Percentiles rank a stretch among this genome's conserved stretches.
These are phyloP conservation scores for Beta macrorhiza DNA, from an alignment of 179 eudicot species.

Conservation along the genomic window DNA sequence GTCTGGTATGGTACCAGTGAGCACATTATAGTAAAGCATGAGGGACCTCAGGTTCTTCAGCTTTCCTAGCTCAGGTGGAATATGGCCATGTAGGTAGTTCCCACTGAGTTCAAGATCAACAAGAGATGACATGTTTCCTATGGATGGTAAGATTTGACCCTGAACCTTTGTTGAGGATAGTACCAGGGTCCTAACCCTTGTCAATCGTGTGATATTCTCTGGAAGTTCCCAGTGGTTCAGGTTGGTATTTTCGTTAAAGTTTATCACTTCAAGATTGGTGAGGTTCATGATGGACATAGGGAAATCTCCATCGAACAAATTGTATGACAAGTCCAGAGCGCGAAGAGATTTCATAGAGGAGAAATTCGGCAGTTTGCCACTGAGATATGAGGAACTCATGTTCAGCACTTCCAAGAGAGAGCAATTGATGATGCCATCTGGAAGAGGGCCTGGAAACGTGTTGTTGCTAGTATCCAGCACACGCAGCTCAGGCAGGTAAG, in stretches of 20 bases:
- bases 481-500: conserved; percentile 61
- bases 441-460: conserved; percentile 53
- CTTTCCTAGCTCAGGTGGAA: conserved; percentile 70
- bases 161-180: conserved; percentile 53
- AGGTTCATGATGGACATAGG: conserved; percentile 73
- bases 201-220: conserved; percentile 44
- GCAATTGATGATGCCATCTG: conserved; percentile 64
- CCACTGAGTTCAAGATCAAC: conserved; percentile 77
- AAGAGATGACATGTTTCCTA: conserved; percentile 73
- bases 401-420: conserved; percentile 61
- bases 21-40: conserved; percentile 77
- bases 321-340: conserved; percentile 61
- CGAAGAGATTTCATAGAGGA: conserved; percentile 48
- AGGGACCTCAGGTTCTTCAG: conserved; percentile 58
- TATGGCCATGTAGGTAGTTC: conserved; percentile 51
- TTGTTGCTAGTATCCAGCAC: conserved; percentile 56
- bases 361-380: conserved; percentile 70
- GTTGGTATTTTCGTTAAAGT: conserved; percentile 60
- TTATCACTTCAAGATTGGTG: conserved; percentile 56
- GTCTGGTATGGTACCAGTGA: conserved; percentile 66
- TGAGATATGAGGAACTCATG: conserved; percentile 46
- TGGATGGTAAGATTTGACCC: conserved; percentile 54
- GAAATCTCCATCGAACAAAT: conserved; percentile 59
- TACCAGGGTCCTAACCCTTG: conserved; percentile 47
- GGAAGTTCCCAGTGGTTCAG: conserved; percentile 70